Percentiles rank a stretch among this genome's conserved stretches.
phyloP scores from a whole-genome alignment of 306 rosid genomes.

The Purshia tridentata region DNA sequence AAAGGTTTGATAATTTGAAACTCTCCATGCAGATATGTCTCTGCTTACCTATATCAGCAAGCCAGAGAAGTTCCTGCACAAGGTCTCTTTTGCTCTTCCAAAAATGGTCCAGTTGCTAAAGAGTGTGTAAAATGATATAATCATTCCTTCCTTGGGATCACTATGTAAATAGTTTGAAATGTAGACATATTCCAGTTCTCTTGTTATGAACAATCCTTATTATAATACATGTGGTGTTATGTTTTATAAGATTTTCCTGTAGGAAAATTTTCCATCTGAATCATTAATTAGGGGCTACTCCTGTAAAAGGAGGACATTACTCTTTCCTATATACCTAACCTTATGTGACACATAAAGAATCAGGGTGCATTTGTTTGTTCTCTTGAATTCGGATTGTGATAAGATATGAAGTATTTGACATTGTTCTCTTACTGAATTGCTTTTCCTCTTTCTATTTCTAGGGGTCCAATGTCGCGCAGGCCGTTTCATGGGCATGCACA shows the following conservation, averaged over 20 bases:
- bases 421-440: no score
- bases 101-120: neutral
- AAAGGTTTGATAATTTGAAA: conserved; percentile 15
- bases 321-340: no score
- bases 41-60: neutral
- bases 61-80: neutral
- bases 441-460: no score
- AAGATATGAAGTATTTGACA: neutral
- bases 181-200: neutral
- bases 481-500: no score
- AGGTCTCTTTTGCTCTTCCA: conserved; percentile 4
- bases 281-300: no score
- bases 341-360: no score
- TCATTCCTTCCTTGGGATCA: conserved; percentile 7
- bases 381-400: neutral
- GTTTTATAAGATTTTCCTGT: neutral
- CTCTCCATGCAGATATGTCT: neutral
- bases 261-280: neutral
- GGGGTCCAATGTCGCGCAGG: no score
- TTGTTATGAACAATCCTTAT: neutral
- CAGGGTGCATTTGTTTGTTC: neutral
- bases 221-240: neutral
- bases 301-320: no score
- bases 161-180: conserved; percentile 2
- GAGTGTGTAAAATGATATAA: conserved; percentile 2